Evolutionary conservation across 2,329 filamentous ascomycete genomes (phyloP).

Genomic region (Epichloe gansuensis): DNA sequence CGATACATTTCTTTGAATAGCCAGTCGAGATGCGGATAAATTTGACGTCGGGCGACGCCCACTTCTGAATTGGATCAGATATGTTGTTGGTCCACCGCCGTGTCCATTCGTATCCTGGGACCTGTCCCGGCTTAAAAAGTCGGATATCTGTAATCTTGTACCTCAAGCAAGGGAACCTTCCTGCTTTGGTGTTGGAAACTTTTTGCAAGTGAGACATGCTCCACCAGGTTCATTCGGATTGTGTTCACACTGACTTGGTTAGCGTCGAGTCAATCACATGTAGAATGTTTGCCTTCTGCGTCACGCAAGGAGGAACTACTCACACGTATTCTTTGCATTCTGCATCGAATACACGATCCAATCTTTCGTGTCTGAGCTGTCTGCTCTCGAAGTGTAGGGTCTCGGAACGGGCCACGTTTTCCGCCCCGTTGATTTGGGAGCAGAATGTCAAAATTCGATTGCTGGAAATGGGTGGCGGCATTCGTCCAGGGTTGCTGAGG

Average conservation of each 20-base stretch:
- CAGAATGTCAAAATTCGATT: constrained; percentile 17
- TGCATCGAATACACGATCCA: constrained; percentile 47
- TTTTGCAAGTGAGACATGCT: constrained; percentile 40
- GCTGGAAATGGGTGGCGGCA: constrained; percentile 7
- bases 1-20: constrained; percentile 35
- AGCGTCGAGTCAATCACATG: neutral
- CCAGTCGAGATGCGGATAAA: constrained; percentile 41
- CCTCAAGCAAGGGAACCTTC: constrained; percentile 45
- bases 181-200: constrained; percentile 36
- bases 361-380: constrained; percentile 46
- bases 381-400: constrained; percentile 35
- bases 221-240: constrained; percentile 35
- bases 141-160: constrained; percentile 48
- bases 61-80: constrained; percentile 42
- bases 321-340: constrained; percentile 51
- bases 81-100: constrained; percentile 44
- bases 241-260: constrained; percentile 35
- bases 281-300: neutral
- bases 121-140: constrained; percentile 46
- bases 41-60: constrained; percentile 40
- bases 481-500: constrained; percentile 1
- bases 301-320: constrained; percentile 16
- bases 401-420: constrained; percentile 42
- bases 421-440: constrained; percentile 20
- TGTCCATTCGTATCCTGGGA: constrained; percentile 48